A percentile compares a stretch with the other conserved stretches of the same genome.
phyloP scores from a whole-genome alignment of 495 filamentous ascomycete genomes.

The Parachaetomium inaequale region DNA sequence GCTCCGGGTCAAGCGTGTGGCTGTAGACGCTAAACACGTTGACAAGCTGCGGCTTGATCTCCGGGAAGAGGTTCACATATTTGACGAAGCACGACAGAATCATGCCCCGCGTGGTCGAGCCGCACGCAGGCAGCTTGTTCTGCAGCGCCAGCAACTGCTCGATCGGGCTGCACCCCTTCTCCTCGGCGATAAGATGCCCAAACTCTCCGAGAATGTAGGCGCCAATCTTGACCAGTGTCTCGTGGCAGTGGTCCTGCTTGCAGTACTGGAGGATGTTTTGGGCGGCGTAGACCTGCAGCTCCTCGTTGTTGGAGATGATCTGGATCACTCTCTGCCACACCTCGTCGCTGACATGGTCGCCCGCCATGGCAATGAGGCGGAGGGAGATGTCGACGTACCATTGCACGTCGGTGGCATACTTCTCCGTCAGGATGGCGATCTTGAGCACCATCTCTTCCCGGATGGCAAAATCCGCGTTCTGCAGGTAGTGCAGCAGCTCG shows the following conservation, averaged over 20 bases:
- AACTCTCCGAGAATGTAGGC: constrained; percentile 96
- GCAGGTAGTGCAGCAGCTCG: constrained; percentile 90
- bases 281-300: constrained; percentile 93
- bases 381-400: constrained; percentile 99
- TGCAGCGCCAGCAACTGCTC: constrained; percentile 95
- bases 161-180: constrained; percentile 87
- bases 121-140: constrained; percentile 82
- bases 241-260: constrained; percentile 89
- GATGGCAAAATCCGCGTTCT: constrained; percentile 95
- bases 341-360: constrained; percentile 98
- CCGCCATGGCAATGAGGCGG: constrained; percentile 90
- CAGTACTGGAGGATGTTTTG: constrained; percentile 86
- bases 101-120: constrained; percentile 85
- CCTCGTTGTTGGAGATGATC: constrained; percentile 99
- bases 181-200: constrained; percentile 96
- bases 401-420: constrained; percentile 95
- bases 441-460: constrained; percentile 99
- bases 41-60: constrained; percentile 93
- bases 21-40: constrained; percentile 89
- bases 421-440: constrained; percentile 96
- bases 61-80: constrained; percentile 96
- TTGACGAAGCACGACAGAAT: constrained; percentile 94
- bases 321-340: constrained; percentile 99
- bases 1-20: constrained; percentile 88
- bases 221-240: constrained; percentile 95